Evolutionary conservation across 1,284 basidiomycete species (phyloP).

Genomic region (Trametes versicolor): DNA sequence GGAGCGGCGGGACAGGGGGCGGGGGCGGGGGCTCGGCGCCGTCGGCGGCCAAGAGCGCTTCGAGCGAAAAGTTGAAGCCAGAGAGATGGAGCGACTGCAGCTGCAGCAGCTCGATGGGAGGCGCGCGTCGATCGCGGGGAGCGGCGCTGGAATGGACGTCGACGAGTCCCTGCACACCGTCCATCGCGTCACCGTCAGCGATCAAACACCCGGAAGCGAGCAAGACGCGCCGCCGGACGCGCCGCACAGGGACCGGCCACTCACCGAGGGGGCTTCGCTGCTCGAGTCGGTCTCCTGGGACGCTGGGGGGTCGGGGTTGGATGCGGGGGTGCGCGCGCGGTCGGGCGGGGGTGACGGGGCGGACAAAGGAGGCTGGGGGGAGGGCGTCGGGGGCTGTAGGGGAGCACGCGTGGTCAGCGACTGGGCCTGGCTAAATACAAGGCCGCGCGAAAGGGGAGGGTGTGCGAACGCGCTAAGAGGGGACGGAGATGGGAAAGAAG

Average conservation of each 20-base stretch:
- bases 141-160: background rate
- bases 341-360: conserved; percentile 3
- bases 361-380: conserved; percentile 4
- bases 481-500: conserved; percentile 27
- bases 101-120: conserved; percentile 17
- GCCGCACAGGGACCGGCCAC: conserved; percentile 3
- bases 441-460: conserved; percentile 3
- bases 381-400: conserved; percentile 29
- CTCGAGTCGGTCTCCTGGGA: background rate
- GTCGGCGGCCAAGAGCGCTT: conserved; percentile 23
- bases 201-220: conserved; percentile 16
- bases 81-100: conserved; percentile 34
- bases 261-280: conserved; percentile 2
- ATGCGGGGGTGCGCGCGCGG: background rate
- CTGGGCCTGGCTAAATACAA: conserved; percentile 28
- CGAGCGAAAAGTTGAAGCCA: conserved; percentile 32
- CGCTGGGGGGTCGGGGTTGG: background rate
- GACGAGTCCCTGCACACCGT: conserved; percentile 4
- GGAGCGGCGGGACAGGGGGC: background rate
- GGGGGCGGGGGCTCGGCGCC: background rate
- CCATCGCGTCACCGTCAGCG: conserved; percentile 6
- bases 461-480: conserved; percentile 22
- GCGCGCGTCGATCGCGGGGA: conserved; percentile 1
- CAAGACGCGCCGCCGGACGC: conserved; percentile 6
- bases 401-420: conserved; percentile 27